Evolutionary conservation across 352 stramenopile species (phyloP).

Genomic region (Phytophthora sansomeana): DNA sequence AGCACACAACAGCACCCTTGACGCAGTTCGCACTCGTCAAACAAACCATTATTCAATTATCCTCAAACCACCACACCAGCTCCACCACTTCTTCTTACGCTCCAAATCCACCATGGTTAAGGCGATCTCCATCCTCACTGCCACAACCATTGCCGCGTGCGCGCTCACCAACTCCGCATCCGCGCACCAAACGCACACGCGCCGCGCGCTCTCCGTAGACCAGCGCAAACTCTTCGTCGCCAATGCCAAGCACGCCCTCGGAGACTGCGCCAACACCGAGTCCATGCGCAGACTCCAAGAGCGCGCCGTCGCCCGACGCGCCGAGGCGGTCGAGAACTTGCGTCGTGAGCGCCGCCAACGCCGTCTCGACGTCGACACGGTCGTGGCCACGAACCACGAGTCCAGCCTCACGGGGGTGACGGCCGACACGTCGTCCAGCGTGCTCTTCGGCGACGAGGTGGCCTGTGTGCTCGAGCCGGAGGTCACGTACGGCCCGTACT

Average conservation of each 20-base stretch:
- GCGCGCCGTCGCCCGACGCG: slow-evolving; percentile 24
- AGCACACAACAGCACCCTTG: too few species aligned
- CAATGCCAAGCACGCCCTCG: slow-evolving; percentile 32
- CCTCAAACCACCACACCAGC: background rate
- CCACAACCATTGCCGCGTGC: slow-evolving; percentile 9
- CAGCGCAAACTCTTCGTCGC: slow-evolving; percentile 32
- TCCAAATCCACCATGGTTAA: slow-evolving; percentile 18
- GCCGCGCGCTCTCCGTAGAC: slow-evolving; percentile 17
- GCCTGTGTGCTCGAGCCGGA: slow-evolving; percentile 32
- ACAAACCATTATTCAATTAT: too few species aligned
- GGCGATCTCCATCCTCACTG: slow-evolving; percentile 19
- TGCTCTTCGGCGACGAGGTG: slow-evolving; percentile 29
- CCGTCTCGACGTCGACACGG: slow-evolving; percentile 30
- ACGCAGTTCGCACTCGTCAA: too few species aligned
- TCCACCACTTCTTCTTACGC: too few species aligned
- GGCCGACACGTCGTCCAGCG: slow-evolving; percentile 18
- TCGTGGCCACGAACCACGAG: slow-evolving; percentile 27
- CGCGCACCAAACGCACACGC: slow-evolving; percentile 25
- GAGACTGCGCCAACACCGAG: slow-evolving; percentile 27
- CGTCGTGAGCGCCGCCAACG: slow-evolving; percentile 27
- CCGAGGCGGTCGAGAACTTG: slow-evolving; percentile 17
- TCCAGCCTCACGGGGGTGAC: slow-evolving; percentile 30
- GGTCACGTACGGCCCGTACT: slow-evolving; percentile 41
- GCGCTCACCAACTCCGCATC: slow-evolving; percentile 15
- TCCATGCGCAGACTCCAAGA: slow-evolving; percentile 32